Conservation (phyloP, 192 early-diverging fungal species). For the Coemansia sp. region DNA sequence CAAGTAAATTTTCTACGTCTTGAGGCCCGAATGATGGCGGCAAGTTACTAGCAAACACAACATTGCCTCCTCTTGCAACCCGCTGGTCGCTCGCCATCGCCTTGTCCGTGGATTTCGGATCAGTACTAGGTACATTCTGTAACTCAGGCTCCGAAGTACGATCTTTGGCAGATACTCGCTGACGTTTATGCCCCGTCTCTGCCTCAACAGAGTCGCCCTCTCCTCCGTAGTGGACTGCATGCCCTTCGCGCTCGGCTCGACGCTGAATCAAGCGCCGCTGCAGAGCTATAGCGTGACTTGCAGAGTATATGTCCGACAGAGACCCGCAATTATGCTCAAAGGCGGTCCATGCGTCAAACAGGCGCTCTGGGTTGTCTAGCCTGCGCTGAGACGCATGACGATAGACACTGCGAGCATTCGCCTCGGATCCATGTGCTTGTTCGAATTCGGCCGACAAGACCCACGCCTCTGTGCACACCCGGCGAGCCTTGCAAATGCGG, state of each 20-base stretch:
- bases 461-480: constrained; percentile 43
- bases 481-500: constrained; percentile 40
- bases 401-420: constrained; percentile 36
- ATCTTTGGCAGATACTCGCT: not conserved
- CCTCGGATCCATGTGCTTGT: constrained; percentile 15
- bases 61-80: not conserved
- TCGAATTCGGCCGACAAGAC: constrained; percentile 49
- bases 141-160: not conserved
- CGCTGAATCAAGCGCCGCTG: constrained; percentile 32
- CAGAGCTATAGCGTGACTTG: constrained; percentile 21
- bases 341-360: constrained; percentile 42
- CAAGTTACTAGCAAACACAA: constrained; percentile 37
- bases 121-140: not conserved
- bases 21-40: constrained; percentile 14
- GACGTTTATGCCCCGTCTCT: constrained; percentile 4
- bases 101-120: not conserved
- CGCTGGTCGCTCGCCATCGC: not conserved
- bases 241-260: constrained; percentile 18
- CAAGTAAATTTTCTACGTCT: constrained; percentile 27
- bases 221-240: not conserved
- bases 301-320: constrained; percentile 10
- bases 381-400: constrained; percentile 49
- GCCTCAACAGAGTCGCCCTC: not conserved
- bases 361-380: constrained; percentile 42
- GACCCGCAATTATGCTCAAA: constrained; percentile 35